Base-by-base conservation (phyloP, 371 early-diverging fungal species). In the Saksenaea vasiformis region DNA sequence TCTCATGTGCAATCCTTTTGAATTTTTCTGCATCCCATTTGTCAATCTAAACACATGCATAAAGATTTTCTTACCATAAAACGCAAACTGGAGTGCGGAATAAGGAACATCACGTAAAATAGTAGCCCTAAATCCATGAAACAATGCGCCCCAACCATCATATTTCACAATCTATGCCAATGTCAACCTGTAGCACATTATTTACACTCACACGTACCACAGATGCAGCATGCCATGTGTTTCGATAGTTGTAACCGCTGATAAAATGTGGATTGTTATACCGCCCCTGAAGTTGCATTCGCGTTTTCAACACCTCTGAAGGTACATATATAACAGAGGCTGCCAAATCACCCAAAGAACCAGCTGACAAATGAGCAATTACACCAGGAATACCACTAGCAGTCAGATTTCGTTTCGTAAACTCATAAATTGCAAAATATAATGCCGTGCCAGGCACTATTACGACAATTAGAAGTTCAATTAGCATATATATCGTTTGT, bases 271-370 rank as follows among this genome's bases (percentile, higher is more conserved):
- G 89, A 70, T 91, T 91, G 58, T 90, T 90, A 65, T 90, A 90
- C 61, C 86, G 79, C 9, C 93, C 93, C 61, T 93, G 93, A 27
- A 93, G 70, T 66, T 93, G 93, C 79, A 93, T 74, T 56, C 93
- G 78, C 1, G 92, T 91, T 70, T 93, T 93, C 38, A 93, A 64
- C 4, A 92, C 91, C 70, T 91, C 92, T 0, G 89, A 88, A 5
- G 91, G 92, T 0, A 93, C 93, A 76, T 91, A 93, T 19, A 91
- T 72, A 54, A 90, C 58, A 5, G 88, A 87, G n/a, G 88, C 91
- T 37, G 80, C 70, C n/a, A 90, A 67, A 68, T 93, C 93, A 35
- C 89, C 93, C 22, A 91, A 37, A 1, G 88, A 87, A 63, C 90
- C 93, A 67, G 90, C 89, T 35, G 83, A 67, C 53, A 93, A 78